These are phyloP conservation scores for Leccinum glutinopallens DNA, from an alignment of 1,284 basidiomycete genomes.

Conservation along the genomic window DNA sequence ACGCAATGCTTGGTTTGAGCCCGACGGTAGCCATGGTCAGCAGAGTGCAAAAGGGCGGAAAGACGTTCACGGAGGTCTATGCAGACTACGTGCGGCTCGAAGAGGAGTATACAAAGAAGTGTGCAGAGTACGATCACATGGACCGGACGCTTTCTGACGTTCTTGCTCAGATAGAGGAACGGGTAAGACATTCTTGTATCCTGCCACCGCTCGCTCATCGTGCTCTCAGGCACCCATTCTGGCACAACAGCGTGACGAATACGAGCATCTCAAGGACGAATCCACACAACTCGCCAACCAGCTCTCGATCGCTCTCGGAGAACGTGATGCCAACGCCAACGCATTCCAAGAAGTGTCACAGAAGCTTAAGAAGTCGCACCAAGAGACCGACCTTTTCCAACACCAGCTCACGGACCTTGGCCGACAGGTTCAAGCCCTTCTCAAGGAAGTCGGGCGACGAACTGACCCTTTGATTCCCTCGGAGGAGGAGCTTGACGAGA, in stretches of 20 bases:
- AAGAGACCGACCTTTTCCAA: constrained; percentile 75
- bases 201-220: not conserved
- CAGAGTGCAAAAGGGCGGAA: constrained; percentile 73
- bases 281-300: constrained; percentile 80
- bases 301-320: constrained; percentile 70
- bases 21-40: constrained; percentile 87
- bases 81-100: constrained; percentile 86
- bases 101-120: constrained; percentile 45
- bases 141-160: constrained; percentile 47
- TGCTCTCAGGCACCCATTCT: constrained; percentile 79
- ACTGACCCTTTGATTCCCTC: constrained; percentile 82
- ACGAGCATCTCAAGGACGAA: constrained; percentile 73
- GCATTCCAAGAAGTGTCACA: constrained; percentile 60
- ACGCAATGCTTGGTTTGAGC: constrained; percentile 67
- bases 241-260: constrained; percentile 81
- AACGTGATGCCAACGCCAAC: constrained; percentile 60
- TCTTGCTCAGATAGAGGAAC: constrained; percentile 1
- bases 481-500: constrained; percentile 67
- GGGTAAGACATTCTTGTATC: not conserved
- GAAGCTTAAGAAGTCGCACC: constrained; percentile 59
- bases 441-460: constrained; percentile 77
- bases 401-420: constrained; percentile 85
- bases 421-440: constrained; percentile 80
- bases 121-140: constrained; percentile 61
- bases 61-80: constrained; percentile 87